phyloP scores from a whole-genome alignment of 495 filamentous ascomycete species.

The Penicillium chermesinum region DNA sequence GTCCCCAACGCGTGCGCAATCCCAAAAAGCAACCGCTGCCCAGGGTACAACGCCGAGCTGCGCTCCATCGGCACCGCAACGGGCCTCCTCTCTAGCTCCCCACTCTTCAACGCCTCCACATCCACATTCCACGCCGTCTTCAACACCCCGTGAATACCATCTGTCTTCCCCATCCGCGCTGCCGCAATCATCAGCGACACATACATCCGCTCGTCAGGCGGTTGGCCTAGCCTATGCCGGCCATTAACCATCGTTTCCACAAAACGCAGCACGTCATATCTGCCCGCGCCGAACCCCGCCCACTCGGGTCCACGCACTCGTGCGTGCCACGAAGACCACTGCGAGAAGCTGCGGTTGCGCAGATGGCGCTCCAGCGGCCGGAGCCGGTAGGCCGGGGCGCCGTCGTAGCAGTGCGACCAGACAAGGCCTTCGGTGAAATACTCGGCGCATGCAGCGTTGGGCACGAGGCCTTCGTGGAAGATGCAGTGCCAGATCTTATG shows the following conservation, averaged over 20 bases:
- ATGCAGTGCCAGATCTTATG: slow-evolving; percentile 51
- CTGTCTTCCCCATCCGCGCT: slow-evolving; percentile 50
- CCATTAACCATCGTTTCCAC: slow-evolving; percentile 40
- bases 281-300: slow-evolving; percentile 30
- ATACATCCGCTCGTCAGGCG: slow-evolving; percentile 52
- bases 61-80: slow-evolving; percentile 23
- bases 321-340: background rate
- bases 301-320: slow-evolving; percentile 11
- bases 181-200: slow-evolving; percentile 51
- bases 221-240: slow-evolving; percentile 45
- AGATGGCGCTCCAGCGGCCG: slow-evolving; percentile 24
- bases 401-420: slow-evolving; percentile 36
- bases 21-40: slow-evolving; percentile 46
- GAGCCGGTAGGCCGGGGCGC: slow-evolving; percentile 33
- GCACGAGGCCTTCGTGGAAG: slow-evolving; percentile 28
- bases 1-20: slow-evolving; percentile 56
- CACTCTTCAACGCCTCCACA: slow-evolving; percentile 30
- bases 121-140: slow-evolving; percentile 56
- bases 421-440: slow-evolving; percentile 45
- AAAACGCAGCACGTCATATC: slow-evolving; percentile 28
- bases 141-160: slow-evolving; percentile 44
- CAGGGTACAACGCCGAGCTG: slow-evolving; percentile 53
- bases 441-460: slow-evolving; percentile 54
- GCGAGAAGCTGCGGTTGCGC: background rate
- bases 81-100: slow-evolving; percentile 8